Percentiles rank a stretch among this genome's conserved stretches.
phyloP scores from a whole-genome alignment of 2,329 filamentous ascomycete species.

The Nakataea oryzae region DNA sequence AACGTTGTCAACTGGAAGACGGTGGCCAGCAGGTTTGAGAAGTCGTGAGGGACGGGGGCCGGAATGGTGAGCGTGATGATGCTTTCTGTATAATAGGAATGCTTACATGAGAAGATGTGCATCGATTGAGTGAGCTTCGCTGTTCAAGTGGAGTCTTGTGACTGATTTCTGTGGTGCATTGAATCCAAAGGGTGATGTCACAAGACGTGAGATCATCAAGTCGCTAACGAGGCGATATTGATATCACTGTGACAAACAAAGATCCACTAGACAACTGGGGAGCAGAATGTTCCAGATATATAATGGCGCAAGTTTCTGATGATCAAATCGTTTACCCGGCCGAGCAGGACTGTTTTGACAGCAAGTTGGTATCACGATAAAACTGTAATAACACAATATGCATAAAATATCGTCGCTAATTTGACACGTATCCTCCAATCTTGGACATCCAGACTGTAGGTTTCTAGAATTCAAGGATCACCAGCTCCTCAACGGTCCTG shows the following conservation, averaged over 20 bases:
- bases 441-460: not conserved
- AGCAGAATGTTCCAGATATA: too few species aligned
- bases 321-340: too few species aligned
- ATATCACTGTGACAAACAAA: too few species aligned
- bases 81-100: not conserved
- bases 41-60: not conserved
- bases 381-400: not conserved
- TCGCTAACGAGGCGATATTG: too few species aligned
- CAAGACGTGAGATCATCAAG: too few species aligned
- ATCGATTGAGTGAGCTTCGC: not conserved
- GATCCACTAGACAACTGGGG: too few species aligned
- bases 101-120: not conserved
- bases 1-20: constrained; percentile 94
- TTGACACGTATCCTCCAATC: not conserved
- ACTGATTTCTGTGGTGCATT: not conserved
- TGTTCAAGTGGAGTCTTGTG: not conserved
- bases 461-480: not conserved
- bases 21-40: constrained; percentile 60
- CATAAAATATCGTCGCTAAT: not conserved
- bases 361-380: not conserved
- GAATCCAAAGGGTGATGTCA: not conserved
- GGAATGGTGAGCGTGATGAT: not conserved
- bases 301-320: too few species aligned
- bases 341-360: too few species aligned
- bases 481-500: not conserved